Base-by-base conservation (phyloP, 2,329 filamentous ascomycete species). In the Venturia asperata region DNA sequence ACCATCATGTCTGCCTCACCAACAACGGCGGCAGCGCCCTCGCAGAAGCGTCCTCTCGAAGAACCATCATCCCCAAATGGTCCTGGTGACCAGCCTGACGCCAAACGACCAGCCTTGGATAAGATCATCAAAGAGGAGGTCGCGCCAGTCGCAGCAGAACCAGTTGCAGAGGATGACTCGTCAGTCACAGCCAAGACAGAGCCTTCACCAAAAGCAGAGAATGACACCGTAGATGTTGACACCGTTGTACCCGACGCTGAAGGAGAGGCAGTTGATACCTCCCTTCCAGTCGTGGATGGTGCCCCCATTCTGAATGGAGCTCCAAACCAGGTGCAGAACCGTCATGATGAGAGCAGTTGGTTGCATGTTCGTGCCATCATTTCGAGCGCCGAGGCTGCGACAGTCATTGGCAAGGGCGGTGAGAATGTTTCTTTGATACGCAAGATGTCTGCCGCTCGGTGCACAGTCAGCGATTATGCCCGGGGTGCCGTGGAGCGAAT, bases 361-460 rank as follows among this genome's bases (percentile, higher is more conserved):
- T 92, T 99, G 70, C 94, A 99, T 76, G 90, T 99, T 71, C 90
- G 94, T 70, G 91, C 94, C 65, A 92, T 97, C 72, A 99, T 99
- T 72, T 96, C 93, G 63, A 99, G 93, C 77, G 91, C 92, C 58
- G 94, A 99, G 78, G 94, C 94, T 70, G 94, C 94, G 47, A 99
- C 94, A 61, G 91, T 97, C 70, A 99, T 99, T 77, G 94, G 94
- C 74, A 99, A 99, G 80, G 93, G 92, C 68, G 94, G 94, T 75
- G 94, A 99, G 82, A 99, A 99, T 74, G 94, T 99, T 61, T 96
- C 92, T 70, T 91, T 96, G 79, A 97, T 99, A 74, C 87, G 94
- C 70, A 91, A 91, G 75, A 83, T 96, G 79, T 97, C 94, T 63
- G 92, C 92, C 72, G 94, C 94, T 70, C 97, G 97, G 80, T 99